These are phyloP conservation scores for Umbelopsis sp. DNA, from an alignment of 192 early-diverging fungal species.

Conservation along the genomic window DNA sequence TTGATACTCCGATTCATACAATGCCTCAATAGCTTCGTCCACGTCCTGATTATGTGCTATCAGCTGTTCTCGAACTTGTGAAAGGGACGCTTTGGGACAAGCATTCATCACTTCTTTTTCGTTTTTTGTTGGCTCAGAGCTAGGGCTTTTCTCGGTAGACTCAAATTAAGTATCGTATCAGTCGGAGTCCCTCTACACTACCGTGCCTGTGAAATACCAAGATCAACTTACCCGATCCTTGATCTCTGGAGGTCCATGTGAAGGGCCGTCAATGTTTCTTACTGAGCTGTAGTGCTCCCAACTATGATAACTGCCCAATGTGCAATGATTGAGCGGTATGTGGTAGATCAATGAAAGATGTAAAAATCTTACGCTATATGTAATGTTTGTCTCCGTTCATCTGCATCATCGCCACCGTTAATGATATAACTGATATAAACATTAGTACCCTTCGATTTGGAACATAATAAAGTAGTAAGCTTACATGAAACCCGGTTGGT, in stretches of 20 bases:
- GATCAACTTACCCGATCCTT: slow-evolving; percentile 26
- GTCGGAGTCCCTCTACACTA: slow-evolving; percentile 27
- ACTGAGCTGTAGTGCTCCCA: slow-evolving; percentile 83
- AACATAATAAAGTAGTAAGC: neutral
- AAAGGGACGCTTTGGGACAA: slow-evolving; percentile 51
- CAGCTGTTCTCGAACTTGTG: slow-evolving; percentile 53
- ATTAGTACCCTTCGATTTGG: neutral
- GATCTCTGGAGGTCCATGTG: slow-evolving; percentile 63
- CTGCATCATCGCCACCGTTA: slow-evolving; percentile 54
- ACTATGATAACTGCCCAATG: slow-evolving; percentile 59
- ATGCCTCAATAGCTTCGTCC: slow-evolving; percentile 56
- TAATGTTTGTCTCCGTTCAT: slow-evolving; percentile 50
- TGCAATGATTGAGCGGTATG: neutral
- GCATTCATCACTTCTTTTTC: slow-evolving; percentile 64
- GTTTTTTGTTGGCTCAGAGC: slow-evolving; percentile 35
- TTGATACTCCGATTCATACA: slow-evolving; percentile 37
- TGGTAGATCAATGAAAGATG: neutral
- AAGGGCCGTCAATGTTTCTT: slow-evolving; percentile 65
- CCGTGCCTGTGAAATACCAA: slow-evolving; percentile 17
- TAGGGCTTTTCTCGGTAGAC: slow-evolving; percentile 20
- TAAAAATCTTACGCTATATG: slow-evolving; percentile 59
- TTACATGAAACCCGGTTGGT: slow-evolving; percentile 67
- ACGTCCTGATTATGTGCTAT: slow-evolving; percentile 46
- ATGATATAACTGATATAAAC: slow-evolving; percentile 57
- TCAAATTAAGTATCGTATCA: neutral